Conservation (phyloP, 139 green algal species). For the Chlamydomonas sphaeroides region DNA sequence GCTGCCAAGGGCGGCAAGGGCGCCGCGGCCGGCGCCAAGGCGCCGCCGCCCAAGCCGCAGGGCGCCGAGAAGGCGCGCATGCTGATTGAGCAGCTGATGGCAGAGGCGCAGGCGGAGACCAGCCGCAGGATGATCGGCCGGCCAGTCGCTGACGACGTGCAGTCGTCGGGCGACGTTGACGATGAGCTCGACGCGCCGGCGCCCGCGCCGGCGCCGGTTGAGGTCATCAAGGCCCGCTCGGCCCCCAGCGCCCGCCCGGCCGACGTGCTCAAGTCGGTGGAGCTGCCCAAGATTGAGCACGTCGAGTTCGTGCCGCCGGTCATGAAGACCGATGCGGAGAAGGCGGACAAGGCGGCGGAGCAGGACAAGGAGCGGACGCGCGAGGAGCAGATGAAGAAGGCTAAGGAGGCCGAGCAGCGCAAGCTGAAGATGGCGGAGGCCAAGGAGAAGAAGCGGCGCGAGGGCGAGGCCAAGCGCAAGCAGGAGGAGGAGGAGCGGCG, state of each 20-base stretch:
- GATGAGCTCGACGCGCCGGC: background rate
- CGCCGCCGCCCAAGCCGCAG: conserved; percentile 38
- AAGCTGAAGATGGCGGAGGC: conserved; percentile 30
- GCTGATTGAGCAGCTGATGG: conserved; percentile 59
- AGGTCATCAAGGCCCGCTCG: background rate
- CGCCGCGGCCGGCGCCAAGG: background rate
- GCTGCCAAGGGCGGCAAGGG: conserved; percentile 29
- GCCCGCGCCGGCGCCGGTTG: background rate
- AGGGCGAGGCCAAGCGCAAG: conserved; percentile 20
- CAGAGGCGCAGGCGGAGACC: conserved; percentile 36
- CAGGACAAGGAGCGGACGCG: conserved; percentile 36
- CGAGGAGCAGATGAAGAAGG: conserved; percentile 36
- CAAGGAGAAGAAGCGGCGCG: conserved; percentile 31
- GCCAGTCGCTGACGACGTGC: background rate
- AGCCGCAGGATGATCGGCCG: conserved; percentile 14
- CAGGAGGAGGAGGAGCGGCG: conserved; percentile 3
- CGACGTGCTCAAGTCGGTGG: conserved; percentile 39
- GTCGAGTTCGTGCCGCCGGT: conserved; percentile 51
- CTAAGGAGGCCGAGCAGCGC: conserved; percentile 19
- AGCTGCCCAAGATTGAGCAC: conserved; percentile 54
- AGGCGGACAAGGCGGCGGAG: conserved; percentile 1
- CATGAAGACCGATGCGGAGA: background rate
- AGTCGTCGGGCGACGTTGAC: conserved; percentile 34
- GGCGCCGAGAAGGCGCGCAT: conserved; percentile 60
- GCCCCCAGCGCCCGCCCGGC: conserved; percentile 4